These are phyloP conservation scores for Colletotrichum lindemuthianum DNA, from an alignment of 2,329 filamentous ascomycete genomes.

Conservation along the genomic window DNA sequence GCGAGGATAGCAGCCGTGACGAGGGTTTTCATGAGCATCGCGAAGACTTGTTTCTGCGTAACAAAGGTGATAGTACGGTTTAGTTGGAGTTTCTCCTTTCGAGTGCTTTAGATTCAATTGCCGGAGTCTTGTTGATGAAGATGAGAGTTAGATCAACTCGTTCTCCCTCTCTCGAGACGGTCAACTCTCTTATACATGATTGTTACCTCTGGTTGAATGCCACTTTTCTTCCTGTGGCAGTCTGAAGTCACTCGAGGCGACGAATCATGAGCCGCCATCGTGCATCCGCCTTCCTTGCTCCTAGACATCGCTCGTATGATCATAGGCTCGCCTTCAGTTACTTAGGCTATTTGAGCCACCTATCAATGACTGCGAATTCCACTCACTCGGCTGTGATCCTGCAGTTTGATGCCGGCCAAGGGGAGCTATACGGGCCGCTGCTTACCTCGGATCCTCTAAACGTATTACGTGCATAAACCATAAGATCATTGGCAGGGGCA, in stretches of 20 bases:
- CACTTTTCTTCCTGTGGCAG: too few relatives aligned
- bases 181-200: not conserved
- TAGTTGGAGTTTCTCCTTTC: not conserved
- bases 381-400: not conserved
- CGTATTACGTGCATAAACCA: conserved; percentile 9
- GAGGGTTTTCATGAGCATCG: conserved; percentile 3
- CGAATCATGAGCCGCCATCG: too few relatives aligned
- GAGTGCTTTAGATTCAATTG: too few relatives aligned
- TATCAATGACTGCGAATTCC: not conserved
- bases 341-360: not conserved
- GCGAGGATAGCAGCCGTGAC: not conserved
- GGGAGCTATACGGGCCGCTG: conserved; percentile 1
- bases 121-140: not conserved
- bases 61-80: not conserved
- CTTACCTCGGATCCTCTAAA: conserved; percentile 2
- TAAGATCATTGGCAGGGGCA: too few relatives aligned
- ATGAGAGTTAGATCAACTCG: too few relatives aligned
- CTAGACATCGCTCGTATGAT: not conserved
- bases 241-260: too few relatives aligned
- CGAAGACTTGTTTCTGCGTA: not conserved
- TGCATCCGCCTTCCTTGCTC: not conserved
- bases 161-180: not conserved
- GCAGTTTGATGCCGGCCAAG: not conserved
- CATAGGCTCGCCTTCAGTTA: not conserved
- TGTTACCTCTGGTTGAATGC: not conserved